phyloP scores from a whole-genome alignment of 257 asterid genomes.

The Scutellaria baicalensis region DNA sequence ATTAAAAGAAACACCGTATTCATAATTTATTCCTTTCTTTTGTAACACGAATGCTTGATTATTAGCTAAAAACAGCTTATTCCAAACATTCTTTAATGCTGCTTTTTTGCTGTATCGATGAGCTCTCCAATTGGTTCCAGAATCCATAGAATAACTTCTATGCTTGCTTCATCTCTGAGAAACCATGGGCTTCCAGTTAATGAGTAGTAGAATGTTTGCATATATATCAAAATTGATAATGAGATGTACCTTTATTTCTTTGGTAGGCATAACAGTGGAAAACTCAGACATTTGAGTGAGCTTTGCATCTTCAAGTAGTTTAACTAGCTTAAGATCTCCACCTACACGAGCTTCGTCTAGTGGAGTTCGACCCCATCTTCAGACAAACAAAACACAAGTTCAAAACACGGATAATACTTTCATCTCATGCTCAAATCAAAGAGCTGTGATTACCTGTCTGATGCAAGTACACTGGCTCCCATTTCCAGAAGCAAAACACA shows the following conservation, averaged over 20 bases:
- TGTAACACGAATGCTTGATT: too few species aligned
- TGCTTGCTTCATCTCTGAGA: slow-evolving; percentile 13
- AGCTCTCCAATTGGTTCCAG: slow-evolving; percentile 37
- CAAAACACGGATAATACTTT: too few species aligned
- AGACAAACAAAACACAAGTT: not conserved
- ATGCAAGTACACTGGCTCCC: slow-evolving; percentile 57
- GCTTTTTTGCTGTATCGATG: slow-evolving; percentile 21
- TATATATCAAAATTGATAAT: not conserved
- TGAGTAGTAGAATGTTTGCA: not conserved
- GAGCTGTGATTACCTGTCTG: slow-evolving; percentile 49
- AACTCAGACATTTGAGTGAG: slow-evolving; percentile 29
- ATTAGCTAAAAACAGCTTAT: too few species aligned
- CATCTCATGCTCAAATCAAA: too few species aligned
- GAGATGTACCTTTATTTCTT: slow-evolving; percentile 18
- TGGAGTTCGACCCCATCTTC: slow-evolving; percentile 73
- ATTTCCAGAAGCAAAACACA: slow-evolving; percentile 41
- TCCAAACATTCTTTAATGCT: not conserved
- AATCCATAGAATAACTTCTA: slow-evolving; percentile 32
- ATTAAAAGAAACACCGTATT: too few species aligned
- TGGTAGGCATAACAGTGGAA: slow-evolving; percentile 10
- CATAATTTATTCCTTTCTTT: too few species aligned
- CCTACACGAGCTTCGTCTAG: slow-evolving; percentile 59
- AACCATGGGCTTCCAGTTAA: slow-evolving; percentile 23
- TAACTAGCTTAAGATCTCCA: slow-evolving; percentile 42
- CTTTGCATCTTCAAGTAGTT: slow-evolving; percentile 53